Conservation (phyloP, 208 protist species). For the Phytomonas francai region DNA sequence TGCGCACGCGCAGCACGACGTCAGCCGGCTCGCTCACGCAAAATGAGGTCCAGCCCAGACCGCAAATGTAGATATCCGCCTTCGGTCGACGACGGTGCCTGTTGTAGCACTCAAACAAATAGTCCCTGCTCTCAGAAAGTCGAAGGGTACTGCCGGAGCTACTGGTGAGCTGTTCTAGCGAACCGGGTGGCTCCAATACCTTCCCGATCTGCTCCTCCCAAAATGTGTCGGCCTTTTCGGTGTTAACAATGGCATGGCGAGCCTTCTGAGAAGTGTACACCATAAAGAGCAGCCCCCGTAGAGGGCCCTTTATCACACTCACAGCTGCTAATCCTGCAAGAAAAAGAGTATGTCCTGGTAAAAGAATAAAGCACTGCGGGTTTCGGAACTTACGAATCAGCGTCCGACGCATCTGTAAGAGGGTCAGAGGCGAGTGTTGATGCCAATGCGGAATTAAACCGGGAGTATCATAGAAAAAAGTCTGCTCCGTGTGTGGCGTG, state of each 20-base stretch:
- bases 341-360: conserved; percentile 79
- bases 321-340: conserved; percentile 78
- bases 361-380: conserved; percentile 79
- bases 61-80: conserved; percentile 87
- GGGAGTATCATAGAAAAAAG: conserved; percentile 85
- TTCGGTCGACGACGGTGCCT: conserved; percentile 70
- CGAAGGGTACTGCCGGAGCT: conserved; percentile 19
- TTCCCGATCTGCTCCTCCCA: conserved; percentile 82
- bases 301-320: conserved; percentile 73
- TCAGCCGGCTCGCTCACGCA: conserved; percentile 72
- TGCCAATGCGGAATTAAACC: conserved; percentile 87
- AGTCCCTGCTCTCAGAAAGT: conserved; percentile 61
- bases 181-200: conserved; percentile 66
- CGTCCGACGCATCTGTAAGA: conserved; percentile 85
- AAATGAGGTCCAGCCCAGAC: conserved; percentile 82
- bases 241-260: conserved; percentile 68
- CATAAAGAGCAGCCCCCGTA: conserved; percentile 72
- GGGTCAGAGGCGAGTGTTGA: conserved; percentile 62
- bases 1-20: conserved; percentile 87
- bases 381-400: conserved; percentile 83
- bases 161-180: conserved; percentile 60
- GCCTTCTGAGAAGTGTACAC: conserved; percentile 88
- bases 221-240: conserved; percentile 62
- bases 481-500: conserved; percentile 11
- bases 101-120: conserved; percentile 86